Conservation (phyloP, 1,139 yeast species). For the Arxiozyma slooffiae region DNA sequence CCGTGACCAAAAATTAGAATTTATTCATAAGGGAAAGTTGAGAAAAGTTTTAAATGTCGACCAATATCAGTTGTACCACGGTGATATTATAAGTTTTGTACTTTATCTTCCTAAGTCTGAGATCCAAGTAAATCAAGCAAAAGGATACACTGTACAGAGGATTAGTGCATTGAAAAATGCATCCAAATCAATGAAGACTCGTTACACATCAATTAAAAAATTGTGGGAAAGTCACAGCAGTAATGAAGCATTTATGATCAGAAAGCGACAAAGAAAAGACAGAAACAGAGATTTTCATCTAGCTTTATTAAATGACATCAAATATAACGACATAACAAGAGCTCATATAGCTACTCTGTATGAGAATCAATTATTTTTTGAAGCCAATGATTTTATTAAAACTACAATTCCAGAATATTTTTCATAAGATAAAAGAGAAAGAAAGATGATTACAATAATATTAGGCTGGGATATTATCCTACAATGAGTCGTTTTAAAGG, state of each 20-base stretch:
- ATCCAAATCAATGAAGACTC: slow-evolving; percentile 1
- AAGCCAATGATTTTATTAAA: slow-evolving; percentile 73
- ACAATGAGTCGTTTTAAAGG: slow-evolving; percentile 75
- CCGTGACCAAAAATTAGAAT: slow-evolving; percentile 72
- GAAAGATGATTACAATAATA: slow-evolving; percentile 45
- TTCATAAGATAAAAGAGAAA: slow-evolving; percentile 21
- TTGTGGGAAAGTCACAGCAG: neutral
- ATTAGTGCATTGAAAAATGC: slow-evolving; percentile 20
- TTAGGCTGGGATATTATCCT: slow-evolving; percentile 82
- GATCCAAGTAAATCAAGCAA: slow-evolving; percentile 36
- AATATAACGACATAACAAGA: slow-evolving; percentile 38
- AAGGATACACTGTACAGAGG: slow-evolving; percentile 27
- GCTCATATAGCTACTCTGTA: slow-evolving; percentile 86
- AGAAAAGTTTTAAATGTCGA: slow-evolving; percentile 10
- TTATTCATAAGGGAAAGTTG: slow-evolving; percentile 42
- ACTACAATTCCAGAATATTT: slow-evolving; percentile 40
- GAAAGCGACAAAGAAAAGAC: slow-evolving; percentile 15
- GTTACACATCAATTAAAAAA: neutral
- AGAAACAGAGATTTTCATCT: slow-evolving; percentile 21
- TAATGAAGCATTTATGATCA: slow-evolving; percentile 8
- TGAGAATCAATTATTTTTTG: slow-evolving; percentile 69
- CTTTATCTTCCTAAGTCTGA: slow-evolving; percentile 55
- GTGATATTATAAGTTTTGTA: slow-evolving; percentile 76
- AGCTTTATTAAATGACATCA: slow-evolving; percentile 24
- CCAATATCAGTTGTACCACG: slow-evolving; percentile 40